These are phyloP conservation scores for Mucor plumbeus DNA, from an alignment of 371 early-diverging fungal species.

Conservation along the genomic window DNA sequence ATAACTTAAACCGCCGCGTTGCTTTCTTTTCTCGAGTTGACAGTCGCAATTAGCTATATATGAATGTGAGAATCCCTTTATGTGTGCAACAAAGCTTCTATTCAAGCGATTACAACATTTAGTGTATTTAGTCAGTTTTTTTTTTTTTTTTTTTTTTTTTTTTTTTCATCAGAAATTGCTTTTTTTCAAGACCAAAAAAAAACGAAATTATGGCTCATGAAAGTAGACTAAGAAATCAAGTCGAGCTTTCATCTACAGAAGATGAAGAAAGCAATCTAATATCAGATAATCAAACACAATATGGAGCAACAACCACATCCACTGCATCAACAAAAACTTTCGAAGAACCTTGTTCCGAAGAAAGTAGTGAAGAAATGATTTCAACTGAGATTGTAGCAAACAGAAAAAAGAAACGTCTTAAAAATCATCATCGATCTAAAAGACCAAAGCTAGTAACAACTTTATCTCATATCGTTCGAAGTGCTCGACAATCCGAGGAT, in stretches of 20 bases:
- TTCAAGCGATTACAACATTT: background rate
- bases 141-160: background rate
- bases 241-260: slow-evolving; percentile 6
- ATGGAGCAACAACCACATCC: slow-evolving; percentile 2
- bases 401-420: slow-evolving; percentile 41
- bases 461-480: slow-evolving; percentile 32
- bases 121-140: background rate
- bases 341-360: slow-evolving; percentile 14
- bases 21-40: background rate
- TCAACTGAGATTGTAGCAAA: slow-evolving; percentile 28
- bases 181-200: background rate
- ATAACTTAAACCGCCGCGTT: background rate
- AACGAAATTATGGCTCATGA: slow-evolving; percentile 10
- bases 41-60: background rate
- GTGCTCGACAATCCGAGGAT: slow-evolving; percentile 30
- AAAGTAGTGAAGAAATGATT: slow-evolving; percentile 31
- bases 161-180: background rate
- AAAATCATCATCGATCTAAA: slow-evolving; percentile 29
- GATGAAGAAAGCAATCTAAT: slow-evolving; percentile 1
- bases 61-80: background rate
- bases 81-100: background rate
- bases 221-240: slow-evolving; percentile 10
- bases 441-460: slow-evolving; percentile 28
- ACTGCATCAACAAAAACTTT: background rate
- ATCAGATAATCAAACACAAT: background rate